These are phyloP conservation scores for Neurospora sp. DNA, from an alignment of 2,329 filamentous ascomycete species.

Conservation along the genomic window DNA sequence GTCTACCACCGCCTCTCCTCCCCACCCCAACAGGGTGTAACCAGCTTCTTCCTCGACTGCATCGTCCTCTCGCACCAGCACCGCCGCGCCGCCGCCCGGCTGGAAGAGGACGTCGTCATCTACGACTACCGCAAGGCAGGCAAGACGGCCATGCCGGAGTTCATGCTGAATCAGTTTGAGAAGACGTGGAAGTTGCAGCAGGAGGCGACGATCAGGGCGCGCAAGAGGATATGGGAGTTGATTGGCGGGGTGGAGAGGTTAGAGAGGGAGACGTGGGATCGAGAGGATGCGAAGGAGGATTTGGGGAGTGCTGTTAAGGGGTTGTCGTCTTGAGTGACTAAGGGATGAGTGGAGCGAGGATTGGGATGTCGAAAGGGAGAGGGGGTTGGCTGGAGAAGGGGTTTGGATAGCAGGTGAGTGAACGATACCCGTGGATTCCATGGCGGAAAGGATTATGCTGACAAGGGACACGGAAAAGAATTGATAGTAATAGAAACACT, in stretches of 20 bases:
- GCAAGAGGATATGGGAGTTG: conserved; percentile 44
- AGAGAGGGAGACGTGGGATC: conserved; percentile 68
- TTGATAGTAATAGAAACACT: background rate
- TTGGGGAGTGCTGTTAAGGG: conserved; percentile 33
- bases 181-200: conserved; percentile 39
- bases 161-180: conserved; percentile 30
- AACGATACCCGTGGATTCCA: background rate
- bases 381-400: background rate
- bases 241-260: conserved; percentile 48
- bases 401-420: background rate
- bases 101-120: conserved; percentile 67
- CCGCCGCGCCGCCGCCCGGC: conserved; percentile 62
- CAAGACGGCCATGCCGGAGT: conserved; percentile 30
- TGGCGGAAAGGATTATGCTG: background rate
- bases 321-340: background rate
- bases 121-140: conserved; percentile 49
- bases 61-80: conserved; percentile 68
- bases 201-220: conserved; percentile 42
- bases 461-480: background rate
- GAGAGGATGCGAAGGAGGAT: conserved; percentile 62
- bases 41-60: conserved; percentile 50
- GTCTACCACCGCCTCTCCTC: conserved; percentile 69
- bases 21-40: conserved; percentile 35
- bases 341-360: background rate
- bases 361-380: background rate